These are phyloP conservation scores for Beauveria rudraprayagi DNA, from an alignment of 2,329 filamentous ascomycete species.

Conservation along the genomic window DNA sequence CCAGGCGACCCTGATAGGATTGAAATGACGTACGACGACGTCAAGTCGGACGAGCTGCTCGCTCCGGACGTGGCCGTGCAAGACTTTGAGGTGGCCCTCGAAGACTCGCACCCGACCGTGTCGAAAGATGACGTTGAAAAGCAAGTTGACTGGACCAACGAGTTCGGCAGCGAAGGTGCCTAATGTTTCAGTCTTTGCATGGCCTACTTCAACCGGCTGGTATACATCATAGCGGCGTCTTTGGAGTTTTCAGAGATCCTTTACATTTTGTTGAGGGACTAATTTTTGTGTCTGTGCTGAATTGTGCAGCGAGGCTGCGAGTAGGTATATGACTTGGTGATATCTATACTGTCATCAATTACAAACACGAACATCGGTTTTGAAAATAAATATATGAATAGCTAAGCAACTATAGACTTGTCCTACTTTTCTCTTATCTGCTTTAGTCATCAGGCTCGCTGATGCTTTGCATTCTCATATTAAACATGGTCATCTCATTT, in stretches of 20 bases:
- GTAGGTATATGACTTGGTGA: neutral
- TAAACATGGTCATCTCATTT: neutral
- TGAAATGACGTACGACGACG: constrained; percentile 90
- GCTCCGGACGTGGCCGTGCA: constrained; percentile 82
- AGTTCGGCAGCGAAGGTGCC: constrained; percentile 87
- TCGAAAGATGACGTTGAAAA: constrained; percentile 74
- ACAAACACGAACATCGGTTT: neutral
- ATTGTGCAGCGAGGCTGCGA: neutral
- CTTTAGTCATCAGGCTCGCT: neutral
- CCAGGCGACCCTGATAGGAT: constrained; percentile 78
- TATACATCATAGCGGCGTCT: constrained; percentile 12
- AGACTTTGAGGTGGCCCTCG: constrained; percentile 90
- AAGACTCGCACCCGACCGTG: constrained; percentile 81
- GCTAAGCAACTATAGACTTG: neutral
- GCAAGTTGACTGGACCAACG: constrained; percentile 88
- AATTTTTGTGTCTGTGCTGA: neutral
- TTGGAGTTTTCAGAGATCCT: constrained; percentile 11
- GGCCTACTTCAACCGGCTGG: neutral
- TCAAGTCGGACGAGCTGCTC: constrained; percentile 74
- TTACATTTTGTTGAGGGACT: constrained; percentile 5
- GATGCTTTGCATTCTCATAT: neutral
- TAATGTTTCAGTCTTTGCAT: constrained; percentile 19
- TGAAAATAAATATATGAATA: neutral
- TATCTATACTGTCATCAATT: neutral
- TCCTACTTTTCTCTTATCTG: neutral